Evolutionary conservation across 1,139 yeast species (phyloP).

Genomic region (Pichia sp.): DNA sequence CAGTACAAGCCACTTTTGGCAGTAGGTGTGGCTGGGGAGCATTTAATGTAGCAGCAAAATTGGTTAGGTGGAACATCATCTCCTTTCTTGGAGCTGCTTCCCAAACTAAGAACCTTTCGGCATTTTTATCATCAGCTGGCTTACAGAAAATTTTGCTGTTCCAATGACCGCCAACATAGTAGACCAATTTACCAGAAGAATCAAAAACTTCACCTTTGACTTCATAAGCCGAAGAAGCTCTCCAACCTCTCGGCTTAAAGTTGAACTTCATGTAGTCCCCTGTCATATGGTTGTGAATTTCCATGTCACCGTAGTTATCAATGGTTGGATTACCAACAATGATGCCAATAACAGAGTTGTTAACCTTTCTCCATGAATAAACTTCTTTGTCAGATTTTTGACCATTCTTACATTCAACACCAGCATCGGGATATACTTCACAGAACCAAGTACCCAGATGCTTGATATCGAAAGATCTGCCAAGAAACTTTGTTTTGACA

Average conservation of each 20-base stretch:
- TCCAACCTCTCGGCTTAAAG: slow-evolving; percentile 94
- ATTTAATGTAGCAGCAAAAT: slow-evolving; percentile 84
- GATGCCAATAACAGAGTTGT: slow-evolving; percentile 91
- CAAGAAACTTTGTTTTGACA: slow-evolving; percentile 84
- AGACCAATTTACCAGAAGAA: slow-evolving; percentile 54
- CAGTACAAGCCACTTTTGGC: slow-evolving; percentile 79
- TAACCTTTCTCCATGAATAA: slow-evolving; percentile 90
- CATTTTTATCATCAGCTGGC: slow-evolving; percentile 43
- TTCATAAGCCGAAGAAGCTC: slow-evolving; percentile 87
- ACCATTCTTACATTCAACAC: slow-evolving; percentile 43
- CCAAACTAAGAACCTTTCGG: slow-evolving; percentile 71
- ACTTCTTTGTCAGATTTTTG: slow-evolving; percentile 51
- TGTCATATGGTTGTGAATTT: slow-evolving; percentile 78
- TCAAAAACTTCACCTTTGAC: slow-evolving; percentile 73
- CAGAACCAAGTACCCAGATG: slow-evolving; percentile 93
- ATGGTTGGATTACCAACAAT: slow-evolving; percentile 92
- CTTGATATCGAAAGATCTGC: slow-evolving; percentile 89
- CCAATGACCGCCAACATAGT: slow-evolving; percentile 93
- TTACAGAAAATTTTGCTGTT: slow-evolving; percentile 81
- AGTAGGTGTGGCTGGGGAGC: slow-evolving; percentile 56
- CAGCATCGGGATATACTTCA: slow-evolving; percentile 67
- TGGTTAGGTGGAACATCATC: slow-evolving; percentile 82
- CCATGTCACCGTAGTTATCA: slow-evolving; percentile 91
- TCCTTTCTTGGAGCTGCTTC: slow-evolving; percentile 79
- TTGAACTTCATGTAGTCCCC: slow-evolving; percentile 74